Conservation (phyloP, 2,329 filamentous ascomycete species). For the Zasmidium cellare region DNA sequence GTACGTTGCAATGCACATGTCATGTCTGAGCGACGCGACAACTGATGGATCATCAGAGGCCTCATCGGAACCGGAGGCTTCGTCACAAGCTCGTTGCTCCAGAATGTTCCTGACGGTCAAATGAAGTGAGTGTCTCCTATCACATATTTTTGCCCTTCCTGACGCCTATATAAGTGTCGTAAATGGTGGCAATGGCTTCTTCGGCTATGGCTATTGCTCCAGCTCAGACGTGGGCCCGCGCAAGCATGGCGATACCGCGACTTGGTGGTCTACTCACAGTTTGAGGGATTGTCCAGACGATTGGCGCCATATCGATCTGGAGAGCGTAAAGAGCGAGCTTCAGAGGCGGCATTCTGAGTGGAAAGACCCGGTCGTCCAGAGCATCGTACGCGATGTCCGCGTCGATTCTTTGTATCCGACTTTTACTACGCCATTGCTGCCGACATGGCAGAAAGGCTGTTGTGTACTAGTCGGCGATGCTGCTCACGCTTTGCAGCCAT, state of each 20-base stretch:
- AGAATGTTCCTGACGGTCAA: background rate
- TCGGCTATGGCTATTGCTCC: background rate
- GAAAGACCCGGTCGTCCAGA: background rate
- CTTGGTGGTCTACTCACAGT: background rate
- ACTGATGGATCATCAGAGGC: background rate
- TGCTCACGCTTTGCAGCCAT: background rate
- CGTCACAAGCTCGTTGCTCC: background rate
- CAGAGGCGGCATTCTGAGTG: background rate
- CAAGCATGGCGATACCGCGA: background rate
- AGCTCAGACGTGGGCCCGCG: background rate
- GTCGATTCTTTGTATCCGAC: background rate
- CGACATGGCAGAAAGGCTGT: background rate
- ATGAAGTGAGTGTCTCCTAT: background rate
- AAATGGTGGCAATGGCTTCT: background rate
- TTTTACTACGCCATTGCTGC: background rate
- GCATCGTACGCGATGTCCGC: background rate
- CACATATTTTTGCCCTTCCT: background rate
- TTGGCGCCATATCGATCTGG: background rate
- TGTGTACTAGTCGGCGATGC: background rate
- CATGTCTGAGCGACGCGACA: background rate
- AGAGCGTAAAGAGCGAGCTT: background rate
- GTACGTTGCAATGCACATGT: background rate
- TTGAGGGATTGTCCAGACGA: background rate
- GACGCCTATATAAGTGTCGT: background rate
- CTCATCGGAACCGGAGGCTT: background rate